A percentile compares a stretch with the other conserved stretches of the same genome.
These are phyloP conservation scores for Fraxinus xanthoxyloides DNA, from an alignment of 305 asterid species.

Conservation along the genomic window DNA sequence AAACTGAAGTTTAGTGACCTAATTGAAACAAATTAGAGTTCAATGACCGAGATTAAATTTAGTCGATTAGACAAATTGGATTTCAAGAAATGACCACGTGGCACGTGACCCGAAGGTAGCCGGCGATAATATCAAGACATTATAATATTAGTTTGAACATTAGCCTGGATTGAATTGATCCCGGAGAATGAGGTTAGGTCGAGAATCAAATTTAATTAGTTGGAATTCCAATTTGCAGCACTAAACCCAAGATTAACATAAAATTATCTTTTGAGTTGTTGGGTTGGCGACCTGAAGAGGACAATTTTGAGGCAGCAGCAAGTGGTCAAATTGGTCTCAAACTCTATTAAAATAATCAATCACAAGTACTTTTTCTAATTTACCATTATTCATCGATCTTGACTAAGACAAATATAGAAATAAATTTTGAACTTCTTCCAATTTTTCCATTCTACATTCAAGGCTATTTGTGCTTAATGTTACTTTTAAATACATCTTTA, in stretches of 20 bases:
- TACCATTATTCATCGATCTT: not conserved
- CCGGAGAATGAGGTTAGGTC: constrained; percentile 24
- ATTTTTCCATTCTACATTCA: not conserved
- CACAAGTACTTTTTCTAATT: not conserved
- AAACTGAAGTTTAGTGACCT: not conserved
- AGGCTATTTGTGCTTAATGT: not conserved
- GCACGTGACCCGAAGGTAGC: constrained; percentile 40
- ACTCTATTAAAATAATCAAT: not conserved
- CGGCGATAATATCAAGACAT: constrained; percentile 20
- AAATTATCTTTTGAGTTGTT: constrained; percentile 14
- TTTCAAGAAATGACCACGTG: constrained; percentile 29
- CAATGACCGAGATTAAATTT: not conserved
- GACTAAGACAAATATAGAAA: not conserved
- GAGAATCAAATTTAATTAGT: constrained; percentile 21
- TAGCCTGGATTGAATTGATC: constrained; percentile 30
- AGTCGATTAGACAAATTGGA: not conserved
- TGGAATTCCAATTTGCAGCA: constrained; percentile 17
- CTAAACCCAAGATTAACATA: constrained; percentile 18
- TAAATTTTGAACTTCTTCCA: not conserved
- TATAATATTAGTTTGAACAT: not conserved
- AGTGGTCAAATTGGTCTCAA: not conserved
- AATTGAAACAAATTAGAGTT: not conserved
- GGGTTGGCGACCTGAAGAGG: constrained; percentile 22
- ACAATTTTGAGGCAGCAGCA: not conserved
- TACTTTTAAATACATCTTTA: too few relatives aligned